These are phyloP conservation scores for Debaryomyces subglobosus DNA, from an alignment of 1,139 yeast genomes.

Conservation along the genomic window DNA sequence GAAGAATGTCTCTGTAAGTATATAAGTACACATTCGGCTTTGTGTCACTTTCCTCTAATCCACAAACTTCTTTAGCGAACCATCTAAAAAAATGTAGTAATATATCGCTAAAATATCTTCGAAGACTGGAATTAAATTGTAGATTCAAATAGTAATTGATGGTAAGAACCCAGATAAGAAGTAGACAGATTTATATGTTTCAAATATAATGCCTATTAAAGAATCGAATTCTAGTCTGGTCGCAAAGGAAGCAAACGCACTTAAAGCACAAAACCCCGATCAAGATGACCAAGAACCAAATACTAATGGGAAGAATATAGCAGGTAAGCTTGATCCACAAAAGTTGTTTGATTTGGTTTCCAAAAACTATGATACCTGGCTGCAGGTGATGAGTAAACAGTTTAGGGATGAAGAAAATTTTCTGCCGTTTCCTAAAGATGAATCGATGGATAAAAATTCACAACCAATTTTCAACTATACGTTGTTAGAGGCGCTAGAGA, in stretches of 20 bases:
- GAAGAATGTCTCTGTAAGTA: background rate
- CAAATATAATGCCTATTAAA: slow-evolving; percentile 11
- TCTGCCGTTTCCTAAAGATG: slow-evolving; percentile 36
- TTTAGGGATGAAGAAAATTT: slow-evolving; percentile 29
- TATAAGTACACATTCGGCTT: background rate
- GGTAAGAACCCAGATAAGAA: background rate
- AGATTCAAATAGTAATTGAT: slow-evolving; percentile 1
- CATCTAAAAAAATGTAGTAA: background rate
- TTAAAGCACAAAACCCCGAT: slow-evolving; percentile 1
- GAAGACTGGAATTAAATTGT: background rate
- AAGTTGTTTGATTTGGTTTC: slow-evolving; percentile 39
- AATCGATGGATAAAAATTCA: slow-evolving; percentile 14
- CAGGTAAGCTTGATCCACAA: slow-evolving; percentile 11
- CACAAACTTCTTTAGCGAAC: slow-evolving; percentile 3
- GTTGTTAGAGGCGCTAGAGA: slow-evolving; percentile 36
- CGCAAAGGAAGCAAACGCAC: background rate
- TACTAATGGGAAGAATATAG: background rate
- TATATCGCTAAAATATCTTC: background rate
- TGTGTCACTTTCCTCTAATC: slow-evolving; percentile 8
- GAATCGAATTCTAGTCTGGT: slow-evolving; percentile 3
- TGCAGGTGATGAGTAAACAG: slow-evolving; percentile 33
- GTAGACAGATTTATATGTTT: slow-evolving; percentile 8
- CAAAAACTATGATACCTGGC: slow-evolving; percentile 45
- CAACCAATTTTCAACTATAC: slow-evolving; percentile 35
- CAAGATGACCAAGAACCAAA: background rate